Evolutionary conservation across 2,329 filamentous ascomycete species (phyloP), one percentile per base, ranked within the genome.

Genomic region (Didymella keratinophila): DNA sequence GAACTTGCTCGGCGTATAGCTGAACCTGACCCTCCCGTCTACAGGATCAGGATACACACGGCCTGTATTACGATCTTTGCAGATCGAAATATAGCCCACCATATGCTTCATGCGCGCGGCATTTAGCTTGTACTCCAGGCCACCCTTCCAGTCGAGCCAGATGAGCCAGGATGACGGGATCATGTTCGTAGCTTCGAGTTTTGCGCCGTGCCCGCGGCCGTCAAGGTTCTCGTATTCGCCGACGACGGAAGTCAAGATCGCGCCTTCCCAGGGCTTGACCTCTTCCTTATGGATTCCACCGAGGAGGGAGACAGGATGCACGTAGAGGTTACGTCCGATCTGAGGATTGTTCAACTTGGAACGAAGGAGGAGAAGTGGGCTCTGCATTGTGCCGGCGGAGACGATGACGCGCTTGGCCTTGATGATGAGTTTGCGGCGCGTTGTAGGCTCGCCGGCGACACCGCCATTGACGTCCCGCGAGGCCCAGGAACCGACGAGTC

Each of bases 321-420:
- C 76, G 68, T 95, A 83, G 3, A 97, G 84, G 68, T 97, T 91
- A 8, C 83, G 85, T 25, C 94, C 94, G 62, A 97, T 89, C 56
- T 97, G 88, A 4, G 83, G 83, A 72, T 96, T 97, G 80, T 85
- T 88, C 48, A 97, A 76, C 1, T 92, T 92, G 60, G 92, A 96
- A 48, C 89, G 89, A 64, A 88, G 80, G 42, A 98, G 81, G 2
- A 97, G 74, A 1, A 94, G 74, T 0, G 94, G 93, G 43, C 87
- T 93, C 70, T 91, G 87, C 53, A 97, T 78, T 1, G 89, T 86
- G 4, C 94, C 93, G 23, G 85, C 86, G 0, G 91, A 87, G n/a
- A 96, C 78, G 45, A 97, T 86, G 11, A 96, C 90, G 69, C 88
- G 89, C 76, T 91, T 92, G 1, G 93, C 92, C 68, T 85, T 90